Percentiles rank a stretch among this genome's conserved stretches.
These are phyloP conservation scores for Tetrahymena malaccensis DNA, from an alignment of 73 alveolate genomes.

Conservation along the genomic window DNA sequence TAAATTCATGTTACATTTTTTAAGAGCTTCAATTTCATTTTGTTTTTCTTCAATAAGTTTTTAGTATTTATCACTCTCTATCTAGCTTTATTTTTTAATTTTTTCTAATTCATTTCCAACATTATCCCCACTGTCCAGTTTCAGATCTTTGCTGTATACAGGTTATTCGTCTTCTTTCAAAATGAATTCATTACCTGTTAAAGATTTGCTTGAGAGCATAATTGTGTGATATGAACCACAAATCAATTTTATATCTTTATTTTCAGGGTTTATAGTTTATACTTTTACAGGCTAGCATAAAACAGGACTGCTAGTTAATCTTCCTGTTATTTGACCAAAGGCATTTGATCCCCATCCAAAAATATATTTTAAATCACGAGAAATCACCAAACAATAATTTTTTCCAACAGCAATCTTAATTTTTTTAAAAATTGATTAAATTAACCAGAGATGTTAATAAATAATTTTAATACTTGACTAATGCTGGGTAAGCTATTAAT, in stretches of 20 bases:
- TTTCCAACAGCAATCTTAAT: conserved; percentile 59
- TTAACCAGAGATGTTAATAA: not conserved
- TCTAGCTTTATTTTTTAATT: not conserved
- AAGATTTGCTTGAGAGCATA: conserved; percentile 39
- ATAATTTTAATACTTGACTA: conserved; percentile 16
- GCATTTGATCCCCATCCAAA: conserved; percentile 73
- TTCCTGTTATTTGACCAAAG: conserved; percentile 52
- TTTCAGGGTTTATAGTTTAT: not conserved
- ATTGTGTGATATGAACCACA: conserved; percentile 74
- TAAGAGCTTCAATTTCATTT: not conserved
- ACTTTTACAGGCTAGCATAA: not conserved
- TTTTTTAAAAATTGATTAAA: not conserved
- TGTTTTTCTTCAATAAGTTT: conserved; percentile 28
- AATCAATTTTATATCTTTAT: conserved; percentile 48
- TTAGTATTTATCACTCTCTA: not conserved
- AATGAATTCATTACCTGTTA: conserved; percentile 6
- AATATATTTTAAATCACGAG: conserved; percentile 44
- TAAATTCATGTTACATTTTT: not conserved
- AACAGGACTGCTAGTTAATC: conserved; percentile 1
- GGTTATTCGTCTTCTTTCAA: not conserved
- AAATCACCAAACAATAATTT: conserved; percentile 59
- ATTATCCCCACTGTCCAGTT: not conserved
- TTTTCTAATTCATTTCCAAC: not conserved
- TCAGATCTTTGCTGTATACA: not conserved
- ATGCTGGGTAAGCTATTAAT: conserved; percentile 31